Base-by-base conservation (phyloP, 768 basidiomycete genomes). In the Serendipita indica region DNA sequence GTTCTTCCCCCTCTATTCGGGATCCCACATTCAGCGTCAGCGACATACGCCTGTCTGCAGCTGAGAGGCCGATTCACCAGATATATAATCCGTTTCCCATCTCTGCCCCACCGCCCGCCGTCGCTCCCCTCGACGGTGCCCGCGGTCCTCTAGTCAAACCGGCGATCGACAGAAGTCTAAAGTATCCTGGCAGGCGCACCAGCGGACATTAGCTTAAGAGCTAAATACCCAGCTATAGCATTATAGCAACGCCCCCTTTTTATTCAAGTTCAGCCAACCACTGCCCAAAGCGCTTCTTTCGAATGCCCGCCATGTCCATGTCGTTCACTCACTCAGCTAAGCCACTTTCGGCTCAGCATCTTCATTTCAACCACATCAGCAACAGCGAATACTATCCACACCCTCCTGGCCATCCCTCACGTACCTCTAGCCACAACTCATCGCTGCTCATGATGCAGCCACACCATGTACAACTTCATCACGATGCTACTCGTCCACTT, bases 271-370 rank as follows among this genome's bases (percentile, higher is more conserved):
- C 35, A 37, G 35, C 35, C 35, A 37, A n/a, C n/a, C n/a, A n/a
- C n/a, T n/a, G n/a, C n/a, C n/a, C n/a, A n/a, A n/a, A n/a, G n/a
- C n/a, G 18, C 41, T 43, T 43, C 41, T 43, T n/a, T 25, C 41
- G 41, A 43, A 43, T 43, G 41, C 41, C 41, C 41, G 41, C 27
- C 18, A 6, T 43, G 18, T 43, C 41, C 41, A 43, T 43, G 41
- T n/a, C 41, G 27, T 43, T 43, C 16, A 43, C 41, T n/a, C 41
- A 43, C 7, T 18, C 41, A 18, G 18, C 41, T 18, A 43, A 43
- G 41, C 41, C 41, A 43, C 41, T 18, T n/a, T n/a, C n/a, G n/a
- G n/a, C n/a, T 43, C 41, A 43, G 18, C 41, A 43, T 43, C 41
- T 43, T 43, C 41, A n/a, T 43, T 43, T 18, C 41, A 43, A 43